Percentiles rank a stretch among this genome's conserved stretches.
Evolutionary conservation across 495 filamentous ascomycete genomes (phyloP).

Genomic region (Parathielavia appendiculata): DNA sequence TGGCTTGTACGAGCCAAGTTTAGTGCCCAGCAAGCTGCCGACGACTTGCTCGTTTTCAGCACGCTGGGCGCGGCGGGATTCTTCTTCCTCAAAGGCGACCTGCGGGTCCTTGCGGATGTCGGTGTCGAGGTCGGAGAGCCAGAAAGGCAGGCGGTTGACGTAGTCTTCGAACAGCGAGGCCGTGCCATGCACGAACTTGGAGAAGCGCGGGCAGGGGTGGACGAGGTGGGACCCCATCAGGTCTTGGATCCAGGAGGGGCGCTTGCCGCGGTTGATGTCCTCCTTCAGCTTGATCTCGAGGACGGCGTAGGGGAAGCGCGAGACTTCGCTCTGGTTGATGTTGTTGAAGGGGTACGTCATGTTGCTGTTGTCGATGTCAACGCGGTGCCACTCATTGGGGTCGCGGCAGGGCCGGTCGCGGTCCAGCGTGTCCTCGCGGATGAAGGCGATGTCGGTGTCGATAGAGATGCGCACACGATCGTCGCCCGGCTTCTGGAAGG

Average conservation of each 20-base stretch:
- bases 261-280: slow-evolving; percentile 53
- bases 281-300: slow-evolving; percentile 90
- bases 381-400: slow-evolving; percentile 82
- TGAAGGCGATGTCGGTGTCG: slow-evolving; percentile 87
- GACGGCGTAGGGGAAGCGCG: slow-evolving; percentile 83
- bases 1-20: slow-evolving; percentile 47
- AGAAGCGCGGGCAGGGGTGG: slow-evolving; percentile 82
- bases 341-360: slow-evolving; percentile 82
- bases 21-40: slow-evolving; percentile 67
- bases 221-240: slow-evolving; percentile 89
- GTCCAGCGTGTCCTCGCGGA: slow-evolving; percentile 87
- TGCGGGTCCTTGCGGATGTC: slow-evolving; percentile 93
- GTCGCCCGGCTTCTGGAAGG: slow-evolving; percentile 94
- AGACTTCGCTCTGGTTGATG: slow-evolving; percentile 86
- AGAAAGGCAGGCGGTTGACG: slow-evolving; percentile 94
- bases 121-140: slow-evolving; percentile 81
- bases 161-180: slow-evolving; percentile 89
- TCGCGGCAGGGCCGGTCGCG: slow-evolving; percentile 78
- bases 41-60: slow-evolving; percentile 85
- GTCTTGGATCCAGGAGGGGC: slow-evolving; percentile 81
- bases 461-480: slow-evolving; percentile 86
- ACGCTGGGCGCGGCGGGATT: slow-evolving; percentile 68
- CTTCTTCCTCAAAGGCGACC: slow-evolving; percentile 84
- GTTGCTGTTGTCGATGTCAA: slow-evolving; percentile 74
- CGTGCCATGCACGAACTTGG: slow-evolving; percentile 93